Evolutionary conservation across 345 rosid species (phyloP), one percentile per base, ranked within the genome.

Genomic region (Alliaria petiolata): DNA sequence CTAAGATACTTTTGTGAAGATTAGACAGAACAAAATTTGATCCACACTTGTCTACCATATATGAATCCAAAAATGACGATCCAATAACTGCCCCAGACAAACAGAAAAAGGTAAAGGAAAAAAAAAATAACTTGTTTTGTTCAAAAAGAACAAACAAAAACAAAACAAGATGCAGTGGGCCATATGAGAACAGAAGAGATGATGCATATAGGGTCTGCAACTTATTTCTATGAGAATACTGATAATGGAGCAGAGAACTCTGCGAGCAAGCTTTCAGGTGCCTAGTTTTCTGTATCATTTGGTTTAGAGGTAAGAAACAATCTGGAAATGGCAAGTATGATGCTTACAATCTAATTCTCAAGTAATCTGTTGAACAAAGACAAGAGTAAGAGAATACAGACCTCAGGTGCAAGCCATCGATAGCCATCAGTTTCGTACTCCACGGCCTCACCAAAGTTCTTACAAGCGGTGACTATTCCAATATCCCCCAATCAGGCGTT

Each of bases 371-470:
- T 71, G 47, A 72, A 53, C 30, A 63, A 25, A 67, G 49, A 42
- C 54, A 38, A 54, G 70, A 47, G 50, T 30, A 69, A 62, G 17
- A 81, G 67, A 71, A 54, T 15, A 84, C 91, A 49, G 25, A 89
- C 97, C 98, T 93, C 98, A 5, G 97, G 98, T 78, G 97, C 96
- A 70, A 91, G 89, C 98, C 98, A 93, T 5, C 96, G 86, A 76
- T 93, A 93, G 40, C 97, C 98, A 83, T 93, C 98, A 8, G 96
- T 93, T 83, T 93, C 98, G 50, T 93, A 93, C 75, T 93, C 96
- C 88, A 81, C 74, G 1, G 90, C 89, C 75, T 93, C 96, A 4
- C 93, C 90, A 59, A 77, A 78, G 80, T 83, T 86, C 83, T 93
- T 89, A 84, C 99, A 91, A 79, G 96, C 93, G 33, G 92, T 71